Evolutionary conservation across 2,329 filamentous ascomycete genomes (phyloP).

Genomic region (Xylariaceae sp.): DNA sequence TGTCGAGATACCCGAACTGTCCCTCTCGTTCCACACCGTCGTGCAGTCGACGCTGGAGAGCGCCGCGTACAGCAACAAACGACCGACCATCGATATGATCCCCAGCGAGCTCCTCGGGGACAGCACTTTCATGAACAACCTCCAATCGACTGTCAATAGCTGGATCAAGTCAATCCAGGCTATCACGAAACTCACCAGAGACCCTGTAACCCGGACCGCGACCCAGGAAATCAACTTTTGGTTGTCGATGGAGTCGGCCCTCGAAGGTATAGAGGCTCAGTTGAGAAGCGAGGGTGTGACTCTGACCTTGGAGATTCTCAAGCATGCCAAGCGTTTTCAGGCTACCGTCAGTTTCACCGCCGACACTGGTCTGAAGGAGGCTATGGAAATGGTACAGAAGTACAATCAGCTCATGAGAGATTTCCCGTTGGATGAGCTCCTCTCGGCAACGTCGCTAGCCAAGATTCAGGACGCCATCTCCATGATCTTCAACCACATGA

Average conservation of each 20-base stretch:
- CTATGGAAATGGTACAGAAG: conserved; percentile 92
- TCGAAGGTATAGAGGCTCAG: conserved; percentile 87
- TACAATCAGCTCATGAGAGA: conserved; percentile 99
- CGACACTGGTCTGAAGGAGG: conserved; percentile 93
- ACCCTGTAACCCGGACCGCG: conserved; percentile 67
- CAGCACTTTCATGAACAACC: conserved; percentile 84
- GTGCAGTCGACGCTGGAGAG: conserved; percentile 81
- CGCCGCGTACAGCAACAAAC: conserved; percentile 57
- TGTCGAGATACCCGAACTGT: conserved; percentile 91
- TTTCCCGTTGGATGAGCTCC: conserved; percentile 88
- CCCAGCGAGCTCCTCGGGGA: conserved; percentile 71
- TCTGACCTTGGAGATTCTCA: conserved; percentile 88
- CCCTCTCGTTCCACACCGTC: conserved; percentile 78
- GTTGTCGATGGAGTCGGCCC: conserved; percentile 89
- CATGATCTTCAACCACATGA: conserved; percentile 88
- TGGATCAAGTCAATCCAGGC: conserved; percentile 99
- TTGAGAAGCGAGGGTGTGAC: conserved; percentile 81
- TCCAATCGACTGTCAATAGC: conserved; percentile 88
- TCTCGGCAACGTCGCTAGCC: conserved; percentile 80
- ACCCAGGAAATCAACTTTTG: conserved; percentile 99
- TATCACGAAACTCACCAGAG: conserved; percentile 89
- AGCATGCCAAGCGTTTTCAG: conserved; percentile 96
- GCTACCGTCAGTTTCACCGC: conserved; percentile 94
- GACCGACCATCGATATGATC: conserved; percentile 72
- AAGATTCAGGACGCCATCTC: conserved; percentile 86